A percentile compares a stretch with the other conserved stretches of the same genome.
phyloP scores from a whole-genome alignment of 1,284 basidiomycete genomes.

The Hemileccinum hortonii region DNA sequence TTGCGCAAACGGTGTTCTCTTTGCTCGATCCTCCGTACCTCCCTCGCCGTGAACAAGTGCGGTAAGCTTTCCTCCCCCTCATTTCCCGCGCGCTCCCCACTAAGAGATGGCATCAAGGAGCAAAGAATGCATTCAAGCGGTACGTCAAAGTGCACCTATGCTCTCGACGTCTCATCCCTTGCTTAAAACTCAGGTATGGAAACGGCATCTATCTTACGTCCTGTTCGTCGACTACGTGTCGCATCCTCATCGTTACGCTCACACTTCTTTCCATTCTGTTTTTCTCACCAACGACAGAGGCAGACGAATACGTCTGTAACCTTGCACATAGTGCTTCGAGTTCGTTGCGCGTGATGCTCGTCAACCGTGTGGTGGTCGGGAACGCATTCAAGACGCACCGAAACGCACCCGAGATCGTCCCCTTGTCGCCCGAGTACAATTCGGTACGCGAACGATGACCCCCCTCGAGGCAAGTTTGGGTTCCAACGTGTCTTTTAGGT shows the following conservation, averaged over 20 bases:
- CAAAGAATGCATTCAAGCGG: slow-evolving; percentile 20
- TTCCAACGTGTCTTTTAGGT: not conserved
- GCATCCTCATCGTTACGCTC: not conserved
- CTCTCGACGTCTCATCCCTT: not conserved
- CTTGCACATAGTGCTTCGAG: slow-evolving; percentile 31
- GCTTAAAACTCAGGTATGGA: slow-evolving; percentile 8
- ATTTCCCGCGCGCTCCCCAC: not conserved
- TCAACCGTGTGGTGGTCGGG: slow-evolving; percentile 56
- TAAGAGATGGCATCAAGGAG: slow-evolving; percentile 9
- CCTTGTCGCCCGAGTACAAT: slow-evolving; percentile 11
- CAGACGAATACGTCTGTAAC: slow-evolving; percentile 53
- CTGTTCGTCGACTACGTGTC: slow-evolving; percentile 18
- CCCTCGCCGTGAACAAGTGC: slow-evolving; percentile 15
- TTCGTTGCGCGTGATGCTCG: slow-evolving; percentile 44
- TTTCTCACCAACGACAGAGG: slow-evolving; percentile 43
- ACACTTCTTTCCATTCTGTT: not conserved
- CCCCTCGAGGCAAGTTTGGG: too few relatives aligned
- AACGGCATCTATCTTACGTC: slow-evolving; percentile 17
- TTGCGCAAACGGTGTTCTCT: slow-evolving; percentile 13
- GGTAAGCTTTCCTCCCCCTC: not conserved
- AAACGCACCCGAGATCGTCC: slow-evolving; percentile 38
- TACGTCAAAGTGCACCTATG: slow-evolving; percentile 1
- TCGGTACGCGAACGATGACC: slow-evolving; percentile 7
- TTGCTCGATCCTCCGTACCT: slow-evolving; percentile 17
- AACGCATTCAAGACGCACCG: slow-evolving; percentile 44